Conservation (phyloP, 2,329 filamentous ascomycete genomes). For the Cytospora piceae region DNA sequence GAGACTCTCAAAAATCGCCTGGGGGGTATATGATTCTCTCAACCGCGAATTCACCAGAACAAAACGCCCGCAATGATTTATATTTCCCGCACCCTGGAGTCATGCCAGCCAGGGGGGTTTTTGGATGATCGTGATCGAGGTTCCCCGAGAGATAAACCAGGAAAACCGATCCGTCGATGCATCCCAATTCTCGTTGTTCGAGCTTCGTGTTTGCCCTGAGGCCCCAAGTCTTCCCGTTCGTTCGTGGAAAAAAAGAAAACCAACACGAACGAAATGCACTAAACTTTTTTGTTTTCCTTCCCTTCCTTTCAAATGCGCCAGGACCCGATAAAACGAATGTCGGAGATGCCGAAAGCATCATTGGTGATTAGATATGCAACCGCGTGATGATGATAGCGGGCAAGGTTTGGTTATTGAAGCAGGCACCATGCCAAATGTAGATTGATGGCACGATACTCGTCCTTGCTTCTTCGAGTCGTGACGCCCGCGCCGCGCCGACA, state of each 20-base stretch:
- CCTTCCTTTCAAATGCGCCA: not conserved
- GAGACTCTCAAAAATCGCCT: constrained; percentile 24
- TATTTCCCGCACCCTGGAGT: constrained; percentile 32
- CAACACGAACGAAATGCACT: not conserved
- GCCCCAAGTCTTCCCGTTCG: constrained; percentile 33
- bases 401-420: not conserved
- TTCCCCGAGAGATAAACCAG: not conserved
- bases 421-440: not conserved
- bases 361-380: not conserved
- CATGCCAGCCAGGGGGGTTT: constrained; percentile 35
- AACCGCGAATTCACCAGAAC: constrained; percentile 48
- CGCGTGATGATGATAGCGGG: not conserved
- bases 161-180: constrained; percentile 11
- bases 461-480: not conserved
- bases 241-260: constrained; percentile 4
- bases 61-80: constrained; percentile 41
- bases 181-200: constrained; percentile 1
- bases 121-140: constrained; percentile 4
- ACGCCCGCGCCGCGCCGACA: not conserved
- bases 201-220: constrained; percentile 38
- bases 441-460: not conserved
- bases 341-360: not conserved
- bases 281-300: not conserved
- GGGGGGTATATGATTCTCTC: constrained; percentile 43
- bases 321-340: not conserved